These are phyloP conservation scores for Nakaseomyces bracarensis DNA, from an alignment of 1,139 yeast genomes.

Conservation along the genomic window DNA sequence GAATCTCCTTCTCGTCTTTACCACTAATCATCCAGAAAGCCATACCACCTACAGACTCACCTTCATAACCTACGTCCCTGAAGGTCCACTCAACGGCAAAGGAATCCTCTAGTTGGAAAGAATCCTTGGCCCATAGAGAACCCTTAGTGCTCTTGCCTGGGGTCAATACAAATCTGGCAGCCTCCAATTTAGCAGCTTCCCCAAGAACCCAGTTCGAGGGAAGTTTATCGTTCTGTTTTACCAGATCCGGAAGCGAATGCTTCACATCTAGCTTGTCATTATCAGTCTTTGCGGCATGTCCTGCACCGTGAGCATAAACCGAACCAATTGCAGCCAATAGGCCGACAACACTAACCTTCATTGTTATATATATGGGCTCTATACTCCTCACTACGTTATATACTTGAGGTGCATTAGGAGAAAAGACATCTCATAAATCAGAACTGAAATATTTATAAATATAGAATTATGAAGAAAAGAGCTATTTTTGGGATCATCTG, in stretches of 20 bases:
- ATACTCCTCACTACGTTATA: not conserved
- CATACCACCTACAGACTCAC: conserved; percentile 42
- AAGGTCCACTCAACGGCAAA: conserved; percentile 54
- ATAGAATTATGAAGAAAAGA: no score
- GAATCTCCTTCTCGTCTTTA: conserved; percentile 9
- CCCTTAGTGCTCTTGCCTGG: conserved; percentile 39
- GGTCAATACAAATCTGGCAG: conserved; percentile 40
- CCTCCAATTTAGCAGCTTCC: conserved; percentile 33
- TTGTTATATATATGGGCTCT: no score
- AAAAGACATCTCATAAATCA: no score
- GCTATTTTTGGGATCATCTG: no score
- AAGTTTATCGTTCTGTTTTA: conserved; percentile 16
- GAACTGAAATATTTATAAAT: no score
- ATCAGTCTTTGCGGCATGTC: conserved; percentile 9
- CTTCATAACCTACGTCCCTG: conserved; percentile 43
- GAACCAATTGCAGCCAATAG: not conserved
- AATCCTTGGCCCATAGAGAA: conserved; percentile 42
- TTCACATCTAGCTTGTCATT: conserved; percentile 19
- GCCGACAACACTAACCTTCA: not conserved
- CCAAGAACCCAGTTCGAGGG: conserved; percentile 32
- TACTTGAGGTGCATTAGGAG: no score
- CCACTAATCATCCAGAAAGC: conserved; percentile 38
- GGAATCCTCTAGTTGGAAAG: conserved; percentile 33
- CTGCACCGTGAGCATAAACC: conserved; percentile 1
- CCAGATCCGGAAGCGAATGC: conserved; percentile 36